Evolutionary conservation across 2,329 filamentous ascomycete species (phyloP).

Genomic region (Paraphaeosphaeria sporulosa): DNA sequence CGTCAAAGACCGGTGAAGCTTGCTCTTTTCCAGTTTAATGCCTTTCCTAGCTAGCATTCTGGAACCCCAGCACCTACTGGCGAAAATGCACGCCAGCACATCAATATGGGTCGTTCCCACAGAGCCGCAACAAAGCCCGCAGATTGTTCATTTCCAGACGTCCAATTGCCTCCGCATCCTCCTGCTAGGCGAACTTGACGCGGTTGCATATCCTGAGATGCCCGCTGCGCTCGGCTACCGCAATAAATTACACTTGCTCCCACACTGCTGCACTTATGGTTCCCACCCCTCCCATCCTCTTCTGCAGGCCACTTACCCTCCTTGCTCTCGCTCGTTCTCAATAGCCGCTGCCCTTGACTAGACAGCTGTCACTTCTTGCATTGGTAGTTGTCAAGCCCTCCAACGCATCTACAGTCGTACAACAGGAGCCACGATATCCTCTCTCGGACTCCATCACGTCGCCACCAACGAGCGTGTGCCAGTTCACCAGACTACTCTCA

Average conservation of each 20-base stretch:
- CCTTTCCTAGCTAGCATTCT: constrained; percentile 48
- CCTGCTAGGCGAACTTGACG: constrained; percentile 56
- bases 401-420: constrained; percentile 43
- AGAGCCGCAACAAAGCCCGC: constrained; percentile 54
- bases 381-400: constrained; percentile 45
- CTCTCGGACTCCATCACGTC: constrained; percentile 36
- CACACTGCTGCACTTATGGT: constrained; percentile 46
- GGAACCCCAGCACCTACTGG: constrained; percentile 70
- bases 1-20: constrained; percentile 45
- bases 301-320: constrained; percentile 48
- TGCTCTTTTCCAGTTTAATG: constrained; percentile 47
- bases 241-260: constrained; percentile 52
- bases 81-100: constrained; percentile 88
- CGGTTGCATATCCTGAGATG: constrained; percentile 48
- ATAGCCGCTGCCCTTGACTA: constrained; percentile 35
- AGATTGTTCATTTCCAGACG: constrained; percentile 48
- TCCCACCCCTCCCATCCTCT: constrained; percentile 41
- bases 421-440: constrained; percentile 46
- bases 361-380: constrained; percentile 48
- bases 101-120: constrained; percentile 65
- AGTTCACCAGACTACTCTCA: constrained; percentile 38
- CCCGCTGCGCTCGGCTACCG: constrained; percentile 49
- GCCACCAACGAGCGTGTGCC: constrained; percentile 45
- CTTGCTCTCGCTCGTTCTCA: constrained; percentile 45
- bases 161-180: constrained; percentile 58